Conservation (phyloP, 106 monocot genomes). For the Narthecium ossifragum region DNA sequence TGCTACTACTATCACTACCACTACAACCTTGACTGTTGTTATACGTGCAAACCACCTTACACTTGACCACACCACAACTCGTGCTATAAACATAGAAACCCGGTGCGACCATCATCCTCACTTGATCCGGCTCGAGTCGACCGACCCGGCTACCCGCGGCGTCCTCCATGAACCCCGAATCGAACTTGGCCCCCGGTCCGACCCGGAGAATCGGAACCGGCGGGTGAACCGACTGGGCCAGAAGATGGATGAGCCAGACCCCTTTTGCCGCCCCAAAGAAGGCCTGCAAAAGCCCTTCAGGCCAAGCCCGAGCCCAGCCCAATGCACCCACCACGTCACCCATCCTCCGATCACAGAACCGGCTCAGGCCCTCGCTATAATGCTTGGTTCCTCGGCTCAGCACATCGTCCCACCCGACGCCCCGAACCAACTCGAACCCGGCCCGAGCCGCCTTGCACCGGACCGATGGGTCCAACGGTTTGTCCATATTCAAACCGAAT, state of each 20-base stretch:
- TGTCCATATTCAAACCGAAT: constrained; percentile 11
- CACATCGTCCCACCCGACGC: constrained; percentile 77
- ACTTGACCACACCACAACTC: constrained; percentile 43
- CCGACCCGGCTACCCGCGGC: constrained; percentile 8
- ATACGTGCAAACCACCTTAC: constrained; percentile 49
- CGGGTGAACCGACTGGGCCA: constrained; percentile 70
- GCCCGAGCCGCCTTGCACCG: constrained; percentile 38
- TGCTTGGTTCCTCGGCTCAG: constrained; percentile 66
- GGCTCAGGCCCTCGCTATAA: constrained; percentile 74
- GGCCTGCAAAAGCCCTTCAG: constrained; percentile 71
- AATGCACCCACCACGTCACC: constrained; percentile 54
- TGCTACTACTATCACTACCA: background rate
- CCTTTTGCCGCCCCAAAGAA: constrained; percentile 83
- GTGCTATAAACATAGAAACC: constrained; percentile 66
- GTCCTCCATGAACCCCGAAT: constrained; percentile 81
- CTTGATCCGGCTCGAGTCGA: constrained; percentile 13
- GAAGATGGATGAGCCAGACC: constrained; percentile 57
- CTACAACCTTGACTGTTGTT: background rate
- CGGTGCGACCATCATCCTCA: constrained; percentile 76
- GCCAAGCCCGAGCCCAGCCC: constrained; percentile 59
- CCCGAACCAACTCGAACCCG: constrained; percentile 33
- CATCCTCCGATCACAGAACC: constrained; percentile 89
- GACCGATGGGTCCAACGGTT: constrained; percentile 33
- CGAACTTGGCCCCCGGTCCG: constrained; percentile 47
- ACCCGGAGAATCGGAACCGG: constrained; percentile 50